Conservation (phyloP, 2,329 filamentous ascomycete genomes). For the Tolypocladium inflatum region DNA sequence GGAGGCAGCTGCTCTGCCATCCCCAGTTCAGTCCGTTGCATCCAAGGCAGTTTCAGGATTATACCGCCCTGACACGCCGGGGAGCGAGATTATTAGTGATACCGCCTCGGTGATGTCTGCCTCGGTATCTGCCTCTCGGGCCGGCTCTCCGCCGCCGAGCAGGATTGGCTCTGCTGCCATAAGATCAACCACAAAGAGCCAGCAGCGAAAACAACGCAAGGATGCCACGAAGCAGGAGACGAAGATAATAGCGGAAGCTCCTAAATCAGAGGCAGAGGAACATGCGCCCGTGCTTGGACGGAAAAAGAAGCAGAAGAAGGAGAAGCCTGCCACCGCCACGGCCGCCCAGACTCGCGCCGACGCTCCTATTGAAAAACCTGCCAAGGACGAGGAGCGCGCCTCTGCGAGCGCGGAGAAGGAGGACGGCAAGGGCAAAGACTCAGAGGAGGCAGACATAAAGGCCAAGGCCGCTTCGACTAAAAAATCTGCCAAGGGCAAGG, state of each 20-base stretch:
- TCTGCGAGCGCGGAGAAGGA: not conserved
- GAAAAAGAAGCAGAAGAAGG: conserved; percentile 81
- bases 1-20: conserved; percentile 38
- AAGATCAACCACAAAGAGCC: conserved; percentile 64
- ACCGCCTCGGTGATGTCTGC: conserved; percentile 65
- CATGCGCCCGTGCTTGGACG: conserved; percentile 67
- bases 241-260: conserved; percentile 38
- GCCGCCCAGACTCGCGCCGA: conserved; percentile 5
- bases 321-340: conserved; percentile 32
- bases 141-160: conserved; percentile 58
- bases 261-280: conserved; percentile 44
- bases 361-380: conserved; percentile 4
- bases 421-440: conserved; percentile 2
- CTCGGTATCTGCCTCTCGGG: conserved; percentile 57
- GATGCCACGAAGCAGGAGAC: conserved; percentile 57
- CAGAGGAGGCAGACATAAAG: conserved; percentile 12
- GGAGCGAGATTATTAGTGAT: conserved; percentile 67
- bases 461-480: conserved; percentile 19
- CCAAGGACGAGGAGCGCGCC: conserved; percentile 5
- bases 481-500: conserved; percentile 19
- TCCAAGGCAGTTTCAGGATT: conserved; percentile 19
- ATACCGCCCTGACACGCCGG: conserved; percentile 60
- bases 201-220: conserved; percentile 67
- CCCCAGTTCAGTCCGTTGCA: conserved; percentile 17
- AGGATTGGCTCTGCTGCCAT: conserved; percentile 61